Evolutionary conservation across 139 green algal species (phyloP).

Genomic region (Chlamydomonas schloesseri): DNA sequence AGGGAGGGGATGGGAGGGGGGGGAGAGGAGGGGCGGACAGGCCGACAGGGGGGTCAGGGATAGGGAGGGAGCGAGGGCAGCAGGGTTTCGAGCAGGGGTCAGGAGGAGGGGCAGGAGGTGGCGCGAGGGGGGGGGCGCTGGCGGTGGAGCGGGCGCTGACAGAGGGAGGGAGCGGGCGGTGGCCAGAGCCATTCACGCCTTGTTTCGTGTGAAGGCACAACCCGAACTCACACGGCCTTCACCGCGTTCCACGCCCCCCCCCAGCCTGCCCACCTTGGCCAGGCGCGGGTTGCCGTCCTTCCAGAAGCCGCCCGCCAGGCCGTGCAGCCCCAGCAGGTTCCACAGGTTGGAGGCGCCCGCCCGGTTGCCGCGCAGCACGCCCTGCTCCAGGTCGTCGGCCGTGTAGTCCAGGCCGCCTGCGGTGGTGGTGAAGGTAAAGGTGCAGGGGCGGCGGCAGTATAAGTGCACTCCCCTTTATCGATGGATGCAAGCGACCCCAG

Average conservation of each 20-base stretch:
- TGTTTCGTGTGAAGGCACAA: too few relatives aligned
- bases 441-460: too few relatives aligned
- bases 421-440: neutral
- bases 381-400: constrained; percentile 95
- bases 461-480: too few relatives aligned
- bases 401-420: constrained; percentile 37
- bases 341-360: constrained; percentile 61
- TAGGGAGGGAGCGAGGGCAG: too few relatives aligned
- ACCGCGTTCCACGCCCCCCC: neutral
- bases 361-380: constrained; percentile 90
- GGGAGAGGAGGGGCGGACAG: neutral
- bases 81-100: too few relatives aligned
- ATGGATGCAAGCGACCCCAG: too few relatives aligned
- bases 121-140: too few relatives aligned
- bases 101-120: too few relatives aligned
- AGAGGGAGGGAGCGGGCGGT: too few relatives aligned
- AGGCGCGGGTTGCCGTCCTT: constrained; percentile 62
- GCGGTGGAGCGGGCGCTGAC: too few relatives aligned
- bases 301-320: constrained; percentile 61
- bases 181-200: too few relatives aligned
- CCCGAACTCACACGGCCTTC: neutral
- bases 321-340: constrained; percentile 63
- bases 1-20: neutral
- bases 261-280: constrained; percentile 35
- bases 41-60: too few relatives aligned